These are phyloP conservation scores for Penicillium oxalicum DNA, from an alignment of 2,329 filamentous ascomycete species.

Conservation along the genomic window DNA sequence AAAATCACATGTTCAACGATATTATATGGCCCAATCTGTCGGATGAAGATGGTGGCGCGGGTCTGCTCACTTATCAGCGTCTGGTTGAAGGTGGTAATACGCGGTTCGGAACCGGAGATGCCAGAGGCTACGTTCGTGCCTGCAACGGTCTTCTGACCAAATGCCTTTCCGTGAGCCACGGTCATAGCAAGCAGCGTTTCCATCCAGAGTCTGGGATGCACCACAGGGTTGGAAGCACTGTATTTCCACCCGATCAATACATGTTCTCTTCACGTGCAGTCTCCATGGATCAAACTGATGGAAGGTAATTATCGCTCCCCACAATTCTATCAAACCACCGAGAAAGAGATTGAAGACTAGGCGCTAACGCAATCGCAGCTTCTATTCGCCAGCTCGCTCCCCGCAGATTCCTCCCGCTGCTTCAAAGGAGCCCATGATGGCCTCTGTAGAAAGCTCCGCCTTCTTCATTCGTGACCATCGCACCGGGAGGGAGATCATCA, in stretches of 20 bases:
- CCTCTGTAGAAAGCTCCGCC: slow-evolving; percentile 67
- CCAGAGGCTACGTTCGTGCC: slow-evolving; percentile 78
- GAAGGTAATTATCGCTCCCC: slow-evolving; percentile 21
- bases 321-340: neutral
- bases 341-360: neutral
- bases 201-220: slow-evolving; percentile 45
- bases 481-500: slow-evolving; percentile 71
- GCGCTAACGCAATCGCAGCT: slow-evolving; percentile 15
- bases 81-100: slow-evolving; percentile 84
- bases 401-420: slow-evolving; percentile 16
- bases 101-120: slow-evolving; percentile 71
- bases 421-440: slow-evolving; percentile 17
- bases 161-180: slow-evolving; percentile 81
- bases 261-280: slow-evolving; percentile 37
- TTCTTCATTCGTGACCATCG: slow-evolving; percentile 80
- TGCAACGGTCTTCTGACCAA: slow-evolving; percentile 86
- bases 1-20: slow-evolving; percentile 94
- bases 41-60: slow-evolving; percentile 91
- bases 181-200: slow-evolving; percentile 73
- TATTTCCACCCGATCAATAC: slow-evolving; percentile 44
- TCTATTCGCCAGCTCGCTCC: slow-evolving; percentile 28
- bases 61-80: slow-evolving; percentile 82
- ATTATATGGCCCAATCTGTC: slow-evolving; percentile 96
- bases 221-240: slow-evolving; percentile 50
- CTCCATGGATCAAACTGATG: slow-evolving; percentile 29